Base-by-base conservation (phyloP, 1,139 yeast species). In the Suhomyces bolitotheri region DNA sequence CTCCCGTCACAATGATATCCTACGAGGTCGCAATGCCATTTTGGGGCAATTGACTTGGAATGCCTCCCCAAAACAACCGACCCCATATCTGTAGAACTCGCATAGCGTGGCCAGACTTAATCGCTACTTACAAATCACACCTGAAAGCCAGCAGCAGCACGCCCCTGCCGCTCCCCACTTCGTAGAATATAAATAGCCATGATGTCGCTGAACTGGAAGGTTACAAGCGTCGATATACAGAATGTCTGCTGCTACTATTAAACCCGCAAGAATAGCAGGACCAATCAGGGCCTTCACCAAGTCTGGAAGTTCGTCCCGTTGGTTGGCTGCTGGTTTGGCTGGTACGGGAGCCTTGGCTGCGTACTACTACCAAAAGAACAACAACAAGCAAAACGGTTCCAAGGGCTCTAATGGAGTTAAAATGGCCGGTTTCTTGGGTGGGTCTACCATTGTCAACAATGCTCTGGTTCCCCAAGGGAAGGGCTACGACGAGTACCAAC, bases 401-500 rank as follows among this genome's bases (percentile, higher is more conserved):
- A 30, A 36, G 40, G 35, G 33, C 39, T 32, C 31, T 33, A 35
- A 43, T 31, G 15, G 19, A 26, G 34, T 28, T 27, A 33, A 31
- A 32, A 33, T 27, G 17, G 31, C 22, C 24, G 16, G 20, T 4
- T 41, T 44, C 25, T 36, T 53, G 27, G 63, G 54, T 10, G 55
- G 56, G 6, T 46, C 58, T 17, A 53, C 54, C 12, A 33, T 48
- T 24, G 40, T 53, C 30, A 50, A 57, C 38, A 37, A 35, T 5
- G 68, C 69, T 7, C 40, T 29, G 2, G 27, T 42, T 31, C 46
- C 48, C 7, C 26, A 42, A 43, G 45, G 66, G 49, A 53, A 73
- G 47, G 51, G 63, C 5, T 59, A 51, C 34, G 67, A 67, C 11
- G 88, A 84, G 45, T 88, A 83, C 62, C 95, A 87, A 60, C 59